These are phyloP conservation scores for Vitis cinerea DNA, from an alignment of 164 flowering plant species.

Conservation along the genomic window DNA sequence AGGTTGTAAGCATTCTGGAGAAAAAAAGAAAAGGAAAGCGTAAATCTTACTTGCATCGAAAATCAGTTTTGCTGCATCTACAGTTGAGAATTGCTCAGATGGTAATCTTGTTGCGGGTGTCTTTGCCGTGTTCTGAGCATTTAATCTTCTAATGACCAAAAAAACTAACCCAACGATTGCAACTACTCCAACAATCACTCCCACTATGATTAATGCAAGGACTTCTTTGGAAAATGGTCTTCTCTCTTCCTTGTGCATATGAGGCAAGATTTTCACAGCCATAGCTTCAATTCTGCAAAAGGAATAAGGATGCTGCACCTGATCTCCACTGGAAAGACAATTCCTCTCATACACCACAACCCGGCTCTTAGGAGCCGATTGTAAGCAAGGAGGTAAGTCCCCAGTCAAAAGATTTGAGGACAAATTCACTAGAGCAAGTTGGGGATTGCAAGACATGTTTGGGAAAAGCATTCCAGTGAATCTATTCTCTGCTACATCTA, in stretches of 20 bases:
- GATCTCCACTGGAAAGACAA: conserved; percentile 27
- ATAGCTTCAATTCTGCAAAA: conserved; percentile 43
- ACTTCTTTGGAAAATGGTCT: conserved; percentile 17
- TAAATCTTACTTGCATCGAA: conserved; percentile 50
- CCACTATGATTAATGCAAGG: conserved; percentile 26
- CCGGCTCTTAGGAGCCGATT: conserved; percentile 3
- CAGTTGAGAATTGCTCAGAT: conserved; percentile 26
- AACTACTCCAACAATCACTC: conserved; percentile 29
- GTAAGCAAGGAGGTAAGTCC: conserved; percentile 39
- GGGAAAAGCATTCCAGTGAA: conserved; percentile 38
- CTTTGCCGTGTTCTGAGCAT: neutral
- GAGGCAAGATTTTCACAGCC: conserved; percentile 41
- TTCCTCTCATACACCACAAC: conserved; percentile 29
- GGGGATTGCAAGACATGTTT: conserved; percentile 36
- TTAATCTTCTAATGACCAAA: conserved; percentile 15
- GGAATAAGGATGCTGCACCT: conserved; percentile 27
- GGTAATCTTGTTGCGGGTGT: conserved; percentile 28
- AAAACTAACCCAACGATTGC: conserved; percentile 24
- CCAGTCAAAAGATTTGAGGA: conserved; percentile 45
- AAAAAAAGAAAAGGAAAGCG: neutral
- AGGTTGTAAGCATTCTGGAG: too few relatives aligned
- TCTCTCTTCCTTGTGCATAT: conserved; percentile 4
- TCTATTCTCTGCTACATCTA: conserved; percentile 37
- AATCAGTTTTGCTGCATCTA: conserved; percentile 30
- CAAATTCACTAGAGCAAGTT: conserved; percentile 36